Conservation (phyloP, 2,329 filamentous ascomycete species). For the Xylaria sp. region DNA sequence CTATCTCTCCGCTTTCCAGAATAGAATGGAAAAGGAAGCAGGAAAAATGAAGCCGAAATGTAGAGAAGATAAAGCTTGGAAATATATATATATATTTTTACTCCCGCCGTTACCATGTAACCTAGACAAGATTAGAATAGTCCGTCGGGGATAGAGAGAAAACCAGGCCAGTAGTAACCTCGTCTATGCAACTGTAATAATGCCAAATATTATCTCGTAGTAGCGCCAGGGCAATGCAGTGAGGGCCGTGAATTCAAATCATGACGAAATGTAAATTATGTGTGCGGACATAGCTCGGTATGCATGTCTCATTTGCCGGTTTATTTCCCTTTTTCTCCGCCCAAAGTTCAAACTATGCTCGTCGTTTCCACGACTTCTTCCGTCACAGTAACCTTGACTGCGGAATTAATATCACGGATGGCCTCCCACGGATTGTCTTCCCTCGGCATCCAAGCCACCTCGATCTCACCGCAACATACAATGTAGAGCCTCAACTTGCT, state of each 20-base stretch:
- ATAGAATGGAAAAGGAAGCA: neutral
- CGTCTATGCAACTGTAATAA: conserved; percentile 16
- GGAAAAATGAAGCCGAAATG: neutral
- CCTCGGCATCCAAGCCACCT: conserved; percentile 47
- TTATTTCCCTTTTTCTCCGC: neutral
- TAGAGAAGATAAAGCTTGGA: neutral
- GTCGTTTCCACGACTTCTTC: conserved; percentile 34
- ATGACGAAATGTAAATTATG: conserved; percentile 4
- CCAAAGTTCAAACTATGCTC: neutral
- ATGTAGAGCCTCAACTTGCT: conserved; percentile 45
- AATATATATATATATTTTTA: conserved; percentile 22
- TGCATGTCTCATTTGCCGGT: conserved; percentile 10
- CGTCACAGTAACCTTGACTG: conserved; percentile 39
- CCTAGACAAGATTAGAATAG: neutral
- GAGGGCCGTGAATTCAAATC: conserved; percentile 10
- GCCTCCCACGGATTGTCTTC: conserved; percentile 45
- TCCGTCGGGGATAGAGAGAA: neutral
- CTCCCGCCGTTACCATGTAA: conserved; percentile 1
- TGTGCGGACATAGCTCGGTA: conserved; percentile 16
- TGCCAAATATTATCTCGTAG: conserved; percentile 15
- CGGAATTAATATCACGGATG: conserved; percentile 45
- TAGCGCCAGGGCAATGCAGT: conserved; percentile 26
- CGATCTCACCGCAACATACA: conserved; percentile 49
- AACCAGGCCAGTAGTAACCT: neutral
- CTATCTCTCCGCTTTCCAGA: neutral